Base-by-base conservation (phyloP, 768 basidiomycete species). In the Lanmaoa pseudosensibilis region DNA sequence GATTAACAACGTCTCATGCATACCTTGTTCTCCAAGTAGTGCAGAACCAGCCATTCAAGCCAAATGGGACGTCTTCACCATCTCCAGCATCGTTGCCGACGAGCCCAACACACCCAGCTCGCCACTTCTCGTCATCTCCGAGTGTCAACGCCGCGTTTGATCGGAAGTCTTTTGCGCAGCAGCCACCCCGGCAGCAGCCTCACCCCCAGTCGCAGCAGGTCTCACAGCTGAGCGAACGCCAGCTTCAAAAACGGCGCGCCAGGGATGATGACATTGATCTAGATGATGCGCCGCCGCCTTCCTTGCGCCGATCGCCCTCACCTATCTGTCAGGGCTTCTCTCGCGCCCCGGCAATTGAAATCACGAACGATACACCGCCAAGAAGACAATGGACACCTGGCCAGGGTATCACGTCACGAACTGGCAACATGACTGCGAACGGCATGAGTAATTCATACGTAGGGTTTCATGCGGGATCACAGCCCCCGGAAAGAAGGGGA, bases 251-350 rank as follows among this genome's bases (percentile, higher is more conserved):
- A 50, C 70, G 61, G 50, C 66, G 62, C 50, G 62, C 54, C 15
- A 50, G 57, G 36, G 52, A 62, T 41, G 7, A 30, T 12, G 58
- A 69, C 40, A 65, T 78, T n/a, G 69, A 72, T 62, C 61, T 78
- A 13, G 77, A 78, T 55, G 77, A 78, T 65, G 73, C 75, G 34
- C 77, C 77, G 27, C 77, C 77, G 4, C 75, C 71, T 21, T 78
- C 77, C 4, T 57, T 78, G 32, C 73, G 76, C 44, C 69, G 74
- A 25, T 73, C 75, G 3, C 76, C 74, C 27, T 68, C 67, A 16
- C 67, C 66, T 23, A 56, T 58, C 47, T 62, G 57, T 23, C 65
- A 62, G 33, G 55, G 46, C 16, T 44, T 63, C 9, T 3, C 56
- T 12, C 59, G 51, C 57, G 61, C 53, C 63, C 68, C 60, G 55